A percentile compares a stretch with the other conserved stretches of the same genome.
phyloP scores from a whole-genome alignment of 2,329 filamentous ascomycete species.

The Purpureocillium lavendulum region DNA sequence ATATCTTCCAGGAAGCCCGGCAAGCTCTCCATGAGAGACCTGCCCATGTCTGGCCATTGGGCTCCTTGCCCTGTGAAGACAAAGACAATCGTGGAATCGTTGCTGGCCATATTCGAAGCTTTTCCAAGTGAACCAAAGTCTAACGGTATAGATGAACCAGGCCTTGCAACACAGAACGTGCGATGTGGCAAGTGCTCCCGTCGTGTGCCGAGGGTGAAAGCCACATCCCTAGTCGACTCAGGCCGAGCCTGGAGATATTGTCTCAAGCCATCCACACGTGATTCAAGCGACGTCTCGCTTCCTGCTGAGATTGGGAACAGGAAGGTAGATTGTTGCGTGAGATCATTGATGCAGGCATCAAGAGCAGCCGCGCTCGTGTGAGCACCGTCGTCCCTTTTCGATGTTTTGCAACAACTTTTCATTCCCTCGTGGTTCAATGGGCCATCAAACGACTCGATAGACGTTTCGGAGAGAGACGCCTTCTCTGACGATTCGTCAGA shows the following conservation, averaged over 20 bases:
- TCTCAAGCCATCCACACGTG: too few species aligned
- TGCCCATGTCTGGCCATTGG: background rate
- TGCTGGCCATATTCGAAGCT: background rate
- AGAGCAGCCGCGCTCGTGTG: too few species aligned
- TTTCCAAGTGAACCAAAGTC: background rate
- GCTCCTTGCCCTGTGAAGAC: background rate
- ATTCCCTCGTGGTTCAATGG: too few species aligned
- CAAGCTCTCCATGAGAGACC: background rate
- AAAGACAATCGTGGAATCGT: background rate
- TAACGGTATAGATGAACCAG: background rate
- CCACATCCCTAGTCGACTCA: background rate
- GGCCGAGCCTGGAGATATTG: background rate
- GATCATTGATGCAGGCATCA: too few species aligned
- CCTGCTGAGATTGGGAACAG: too few species aligned
- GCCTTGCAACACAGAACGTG: background rate
- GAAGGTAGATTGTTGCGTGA: too few species aligned
- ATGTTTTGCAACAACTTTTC: too few species aligned
- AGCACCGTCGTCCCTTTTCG: too few species aligned
- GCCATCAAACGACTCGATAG: too few species aligned
- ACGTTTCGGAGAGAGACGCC: too few species aligned
- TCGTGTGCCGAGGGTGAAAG: background rate
- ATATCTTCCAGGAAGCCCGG: background rate
- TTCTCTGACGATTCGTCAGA: too few species aligned
- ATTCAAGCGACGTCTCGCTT: too few species aligned
- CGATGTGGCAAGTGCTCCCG: background rate